Conservation (phyloP, 2,329 filamentous ascomycete genomes). For the Podosphaera xanthii region DNA sequence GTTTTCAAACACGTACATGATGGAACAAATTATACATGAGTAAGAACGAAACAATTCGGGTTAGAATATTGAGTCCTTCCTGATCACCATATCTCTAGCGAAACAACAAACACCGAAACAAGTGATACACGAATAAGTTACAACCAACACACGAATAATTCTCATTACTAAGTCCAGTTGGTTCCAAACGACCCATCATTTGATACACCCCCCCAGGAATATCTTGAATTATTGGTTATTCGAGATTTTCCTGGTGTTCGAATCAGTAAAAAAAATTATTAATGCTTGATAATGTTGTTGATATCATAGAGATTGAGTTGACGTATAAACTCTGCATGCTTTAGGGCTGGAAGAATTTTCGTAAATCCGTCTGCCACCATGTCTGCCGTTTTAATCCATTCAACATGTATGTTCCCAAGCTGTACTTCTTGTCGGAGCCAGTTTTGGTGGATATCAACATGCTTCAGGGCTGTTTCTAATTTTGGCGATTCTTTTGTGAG, state of each 20-base stretch:
- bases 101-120: no score
- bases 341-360: background rate
- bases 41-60: no score
- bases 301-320: background rate
- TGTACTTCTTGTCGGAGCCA: background rate
- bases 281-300: background rate
- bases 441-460: background rate
- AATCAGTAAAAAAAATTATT: background rate
- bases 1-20: no score
- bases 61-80: no score
- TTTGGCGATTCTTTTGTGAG: background rate
- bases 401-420: background rate
- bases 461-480: background rate
- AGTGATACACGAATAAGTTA: no score
- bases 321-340: background rate
- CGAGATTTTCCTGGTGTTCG: background rate
- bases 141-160: no score
- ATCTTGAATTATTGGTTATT: background rate
- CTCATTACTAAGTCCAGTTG: no score
- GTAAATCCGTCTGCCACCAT: background rate
- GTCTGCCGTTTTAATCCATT: background rate
- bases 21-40: no score
- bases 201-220: background rate
- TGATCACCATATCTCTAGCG: no score
- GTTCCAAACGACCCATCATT: background rate